A percentile compares a stretch with the other conserved stretches of the same genome.
Conservation (phyloP, 306 rosid genomes). For the Vachellia pachyceras region DNA sequence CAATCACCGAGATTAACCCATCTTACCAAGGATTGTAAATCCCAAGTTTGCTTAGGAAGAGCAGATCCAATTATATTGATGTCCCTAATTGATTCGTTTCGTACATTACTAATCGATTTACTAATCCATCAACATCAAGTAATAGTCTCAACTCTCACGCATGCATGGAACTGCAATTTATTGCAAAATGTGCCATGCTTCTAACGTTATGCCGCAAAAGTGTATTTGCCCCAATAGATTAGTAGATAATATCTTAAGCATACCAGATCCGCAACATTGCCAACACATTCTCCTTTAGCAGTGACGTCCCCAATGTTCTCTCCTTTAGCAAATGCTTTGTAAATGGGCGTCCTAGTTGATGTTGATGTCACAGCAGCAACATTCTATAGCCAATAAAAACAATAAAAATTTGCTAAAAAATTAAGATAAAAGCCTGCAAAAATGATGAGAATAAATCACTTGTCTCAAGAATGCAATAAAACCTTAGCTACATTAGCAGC, state of each 20-base stretch:
- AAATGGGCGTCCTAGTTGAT: conserved; percentile 96
- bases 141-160: background rate
- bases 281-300: conserved; percentile 98
- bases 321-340: conserved; percentile 98
- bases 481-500: conserved; percentile 98
- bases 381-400: conserved; percentile 70
- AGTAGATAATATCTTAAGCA: conserved; percentile 43
- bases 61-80: background rate
- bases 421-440: conserved; percentile 29
- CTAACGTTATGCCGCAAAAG: conserved; percentile 27
- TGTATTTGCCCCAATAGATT: conserved; percentile 11
- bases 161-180: conserved; percentile 1
- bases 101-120: background rate
- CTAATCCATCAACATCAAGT: background rate
- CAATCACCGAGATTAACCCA: conserved; percentile 3
- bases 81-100: background rate
- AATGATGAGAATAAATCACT: conserved; percentile 11
- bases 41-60: background rate
- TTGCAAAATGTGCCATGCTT: conserved; percentile 24
- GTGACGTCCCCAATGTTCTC: conserved; percentile 99
- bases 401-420: conserved; percentile 3
- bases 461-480: conserved; percentile 9
- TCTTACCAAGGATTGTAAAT: background rate
- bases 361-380: conserved; percentile 99
- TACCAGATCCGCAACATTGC: conserved; percentile 97